Evolutionary conservation across 768 basidiomycete genomes (phyloP).

Genomic region (Tricholoma bakamatsutake): DNA sequence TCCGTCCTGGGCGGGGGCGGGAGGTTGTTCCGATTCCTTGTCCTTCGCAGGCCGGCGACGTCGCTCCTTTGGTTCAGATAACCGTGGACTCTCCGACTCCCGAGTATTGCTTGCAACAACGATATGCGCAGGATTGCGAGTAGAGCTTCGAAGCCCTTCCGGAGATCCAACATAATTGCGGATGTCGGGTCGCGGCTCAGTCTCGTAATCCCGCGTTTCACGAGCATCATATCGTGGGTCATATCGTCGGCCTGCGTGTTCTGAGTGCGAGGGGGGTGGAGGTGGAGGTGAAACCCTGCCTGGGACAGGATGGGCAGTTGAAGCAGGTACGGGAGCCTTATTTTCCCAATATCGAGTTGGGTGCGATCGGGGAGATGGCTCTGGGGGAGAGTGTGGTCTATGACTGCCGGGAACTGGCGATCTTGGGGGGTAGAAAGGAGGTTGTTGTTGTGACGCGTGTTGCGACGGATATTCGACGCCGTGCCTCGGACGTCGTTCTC

Average conservation of each 20-base stretch:
- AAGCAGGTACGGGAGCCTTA: slow-evolving; percentile 39
- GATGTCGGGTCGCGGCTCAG: slow-evolving; percentile 28
- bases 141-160: slow-evolving; percentile 31
- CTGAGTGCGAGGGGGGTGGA: slow-evolving; percentile 32
- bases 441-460: slow-evolving; percentile 12
- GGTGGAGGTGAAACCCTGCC: slow-evolving; percentile 21
- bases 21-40: slow-evolving; percentile 32
- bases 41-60: slow-evolving; percentile 43
- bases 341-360: slow-evolving; percentile 55
- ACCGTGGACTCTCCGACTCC: slow-evolving; percentile 58
- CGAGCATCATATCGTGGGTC: slow-evolving; percentile 58
- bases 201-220: slow-evolving; percentile 44
- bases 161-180: slow-evolving; percentile 42
- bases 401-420: slow-evolving; percentile 33
- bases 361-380: slow-evolving; percentile 57
- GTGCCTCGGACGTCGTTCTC: slow-evolving; percentile 38
- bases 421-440: slow-evolving; percentile 33
- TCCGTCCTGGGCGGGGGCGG: slow-evolving; percentile 30
- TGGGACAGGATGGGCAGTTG: slow-evolving; percentile 22
- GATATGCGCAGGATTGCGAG: slow-evolving; percentile 26
- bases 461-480: slow-evolving; percentile 34
- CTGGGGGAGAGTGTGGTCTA: slow-evolving; percentile 45
- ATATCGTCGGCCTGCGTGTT: slow-evolving; percentile 48
- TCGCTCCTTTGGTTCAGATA: slow-evolving; percentile 41
- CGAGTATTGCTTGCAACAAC: slow-evolving; percentile 30